Evolutionary conservation across 192 early-diverging fungal genomes (phyloP), one percentile per base, ranked within the genome.

Genomic region (Thamnidium elegans): DNA sequence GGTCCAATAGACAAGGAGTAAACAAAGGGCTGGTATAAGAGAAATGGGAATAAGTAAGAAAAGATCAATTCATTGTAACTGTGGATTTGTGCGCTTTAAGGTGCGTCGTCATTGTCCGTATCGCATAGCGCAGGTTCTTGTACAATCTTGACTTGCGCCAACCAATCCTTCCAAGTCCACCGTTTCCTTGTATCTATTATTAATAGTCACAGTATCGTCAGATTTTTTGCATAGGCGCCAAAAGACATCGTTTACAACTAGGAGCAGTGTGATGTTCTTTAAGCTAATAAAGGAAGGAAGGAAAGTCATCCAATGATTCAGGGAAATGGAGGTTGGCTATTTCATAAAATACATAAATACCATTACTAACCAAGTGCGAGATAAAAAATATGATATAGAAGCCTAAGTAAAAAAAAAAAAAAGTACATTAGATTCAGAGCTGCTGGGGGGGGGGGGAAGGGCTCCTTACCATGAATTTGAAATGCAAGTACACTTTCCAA

Each of bases 401-500:
- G 34, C 55, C 55, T 58, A 42, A 21, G 20, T 42, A n/a, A n/a
- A n/a, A 13, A 42, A 43, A 42, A 58, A 53, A 36, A 36, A 36
- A 36, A 36, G 34, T 36, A 36, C 34, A 53, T 47, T 17, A 47
- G 10, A 47, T 47, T 47, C 46, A n/a, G 46, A n/a, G 46, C 46
- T n/a, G 46, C 17, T 11, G 46, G 46, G 17, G 46, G 46, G 34
- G 34, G 34, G 34, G 34, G 34, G 39, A 3, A 20, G 20, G 11
- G n/a, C 23, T 7, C n/a, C 17, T 62, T 62, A 65, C 23, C 63
- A 65, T 65, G 63, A 34, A 65, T 55, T 65, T 65, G 51, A 26
- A 65, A 55, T 3, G 53, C 67, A 17, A 69, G 20, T 17, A 43
- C 39, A 10, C 46, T 17, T 43, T 56, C 62, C 11, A 52, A 32